Conservation (phyloP, 331 rosid species). For the Pyrus hybrid region DNA sequence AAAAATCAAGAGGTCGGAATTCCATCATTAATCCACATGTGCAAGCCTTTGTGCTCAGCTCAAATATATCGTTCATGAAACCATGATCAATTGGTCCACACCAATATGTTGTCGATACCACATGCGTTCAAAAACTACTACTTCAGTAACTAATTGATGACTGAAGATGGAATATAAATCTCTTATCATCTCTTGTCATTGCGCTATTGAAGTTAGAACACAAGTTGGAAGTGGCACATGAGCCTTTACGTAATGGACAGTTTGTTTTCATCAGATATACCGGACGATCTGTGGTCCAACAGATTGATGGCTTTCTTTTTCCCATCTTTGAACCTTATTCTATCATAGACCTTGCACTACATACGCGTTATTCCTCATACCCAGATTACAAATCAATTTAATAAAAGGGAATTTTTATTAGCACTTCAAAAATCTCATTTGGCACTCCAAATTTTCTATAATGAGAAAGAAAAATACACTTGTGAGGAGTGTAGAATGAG, state of each 20-base stretch:
- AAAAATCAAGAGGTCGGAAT: background rate
- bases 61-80: background rate
- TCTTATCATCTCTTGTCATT: no score
- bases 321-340: background rate
- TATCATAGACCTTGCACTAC: background rate
- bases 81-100: background rate
- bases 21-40: background rate
- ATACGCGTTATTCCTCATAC: background rate
- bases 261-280: background rate
- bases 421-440: no score
- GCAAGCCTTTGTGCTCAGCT: no score
- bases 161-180: background rate
- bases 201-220: background rate
- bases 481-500: no score
- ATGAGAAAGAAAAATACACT: no score
- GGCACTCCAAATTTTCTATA: no score
- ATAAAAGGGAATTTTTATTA: no score
- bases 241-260: background rate
- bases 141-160: no score
- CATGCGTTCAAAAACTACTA: background rate
- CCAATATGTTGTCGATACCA: background rate
- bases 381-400: background rate
- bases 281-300: background rate
- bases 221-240: constrained; percentile 7
- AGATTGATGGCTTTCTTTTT: background rate